phyloP scores from a whole-genome alignment of 2,329 filamentous ascomycete species.

The Reticulascus tulasneorum region DNA sequence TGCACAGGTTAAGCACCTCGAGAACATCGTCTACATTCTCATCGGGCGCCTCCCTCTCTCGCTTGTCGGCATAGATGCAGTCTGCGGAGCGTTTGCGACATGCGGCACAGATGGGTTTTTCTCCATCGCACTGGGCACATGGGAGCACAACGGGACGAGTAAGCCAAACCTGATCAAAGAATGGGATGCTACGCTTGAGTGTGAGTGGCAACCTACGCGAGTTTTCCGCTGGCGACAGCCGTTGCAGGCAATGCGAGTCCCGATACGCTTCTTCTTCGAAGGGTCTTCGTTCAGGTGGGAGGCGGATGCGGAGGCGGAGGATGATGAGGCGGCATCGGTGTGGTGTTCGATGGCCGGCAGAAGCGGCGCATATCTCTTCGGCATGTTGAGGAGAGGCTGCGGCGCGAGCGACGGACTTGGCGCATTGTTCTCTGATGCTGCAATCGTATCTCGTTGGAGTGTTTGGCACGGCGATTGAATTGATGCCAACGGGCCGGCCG shows the following conservation, averaged over 20 bases:
- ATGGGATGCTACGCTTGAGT: not conserved
- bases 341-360: slow-evolving; percentile 6
- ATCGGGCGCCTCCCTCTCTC: not conserved
- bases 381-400: not conserved
- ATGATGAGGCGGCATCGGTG: not conserved
- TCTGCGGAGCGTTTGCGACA: slow-evolving; percentile 13
- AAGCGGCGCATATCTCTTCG: slow-evolving; percentile 5
- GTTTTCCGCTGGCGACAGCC: slow-evolving; percentile 18
- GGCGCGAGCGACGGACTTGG: too few relatives aligned
- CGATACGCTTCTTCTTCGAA: slow-evolving; percentile 18
- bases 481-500: too few relatives aligned
- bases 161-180: not conserved
- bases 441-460: too few relatives aligned
- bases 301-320: not conserved
- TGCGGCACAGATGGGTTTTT: slow-evolving; percentile 15
- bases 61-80: slow-evolving; percentile 17
- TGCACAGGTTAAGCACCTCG: slow-evolving; percentile 22
- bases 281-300: not conserved
- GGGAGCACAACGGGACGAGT: not conserved
- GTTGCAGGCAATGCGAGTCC: slow-evolving; percentile 20
- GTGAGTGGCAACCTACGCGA: slow-evolving; percentile 18
- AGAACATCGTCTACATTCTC: not conserved
- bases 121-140: slow-evolving; percentile 15
- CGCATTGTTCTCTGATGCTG: too few relatives aligned
- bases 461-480: too few relatives aligned